Percentiles rank a stretch among this genome's conserved stretches.
Evolutionary conservation across 2,329 filamentous ascomycete genomes (phyloP).

Genomic region (Penicillium freii): DNA sequence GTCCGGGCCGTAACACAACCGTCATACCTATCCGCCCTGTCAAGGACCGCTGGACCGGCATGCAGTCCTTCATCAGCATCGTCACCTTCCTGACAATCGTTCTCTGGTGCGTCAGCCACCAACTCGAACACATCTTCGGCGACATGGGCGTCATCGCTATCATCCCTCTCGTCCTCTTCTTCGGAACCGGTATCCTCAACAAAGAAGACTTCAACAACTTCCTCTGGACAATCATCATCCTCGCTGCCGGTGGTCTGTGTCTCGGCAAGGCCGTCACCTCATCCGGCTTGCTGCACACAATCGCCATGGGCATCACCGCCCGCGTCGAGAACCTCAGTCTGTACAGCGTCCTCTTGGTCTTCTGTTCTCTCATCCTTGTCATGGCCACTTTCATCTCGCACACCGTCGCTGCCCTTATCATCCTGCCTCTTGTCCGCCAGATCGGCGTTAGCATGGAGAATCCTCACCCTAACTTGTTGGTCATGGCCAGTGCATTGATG

Average conservation of each 20-base stretch:
- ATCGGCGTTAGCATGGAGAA: constrained; percentile 83
- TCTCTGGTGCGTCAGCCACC: constrained; percentile 90
- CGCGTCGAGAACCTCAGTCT: constrained; percentile 74
- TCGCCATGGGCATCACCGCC: constrained; percentile 73
- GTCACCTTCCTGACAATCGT: constrained; percentile 81
- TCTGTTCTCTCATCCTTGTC: constrained; percentile 78
- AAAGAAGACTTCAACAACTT: constrained; percentile 99
- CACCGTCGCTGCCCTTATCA: constrained; percentile 92
- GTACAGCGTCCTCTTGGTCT: constrained; percentile 83
- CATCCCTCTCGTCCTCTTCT: constrained; percentile 92
- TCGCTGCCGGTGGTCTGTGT: constrained; percentile 87
- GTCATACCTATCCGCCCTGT: constrained; percentile 90
- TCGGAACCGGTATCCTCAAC: constrained; percentile 90
- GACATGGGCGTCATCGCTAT: constrained; percentile 99
- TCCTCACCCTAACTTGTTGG: constrained; percentile 88
- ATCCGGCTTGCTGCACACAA: constrained; percentile 84
- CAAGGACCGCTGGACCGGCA: constrained; percentile 79
- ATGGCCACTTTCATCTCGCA: constrained; percentile 98
- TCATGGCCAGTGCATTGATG: constrained; percentile 95
- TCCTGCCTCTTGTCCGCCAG: constrained; percentile 83
- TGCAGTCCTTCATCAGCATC: constrained; percentile 88
- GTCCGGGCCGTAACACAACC: constrained; percentile 76
- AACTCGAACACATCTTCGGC: constrained; percentile 82
- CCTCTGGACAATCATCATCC: constrained; percentile 98
- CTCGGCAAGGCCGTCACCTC: constrained; percentile 93